Base-by-base conservation (phyloP, 2,329 filamentous ascomycete species). In the Fusarium sp. region DNA sequence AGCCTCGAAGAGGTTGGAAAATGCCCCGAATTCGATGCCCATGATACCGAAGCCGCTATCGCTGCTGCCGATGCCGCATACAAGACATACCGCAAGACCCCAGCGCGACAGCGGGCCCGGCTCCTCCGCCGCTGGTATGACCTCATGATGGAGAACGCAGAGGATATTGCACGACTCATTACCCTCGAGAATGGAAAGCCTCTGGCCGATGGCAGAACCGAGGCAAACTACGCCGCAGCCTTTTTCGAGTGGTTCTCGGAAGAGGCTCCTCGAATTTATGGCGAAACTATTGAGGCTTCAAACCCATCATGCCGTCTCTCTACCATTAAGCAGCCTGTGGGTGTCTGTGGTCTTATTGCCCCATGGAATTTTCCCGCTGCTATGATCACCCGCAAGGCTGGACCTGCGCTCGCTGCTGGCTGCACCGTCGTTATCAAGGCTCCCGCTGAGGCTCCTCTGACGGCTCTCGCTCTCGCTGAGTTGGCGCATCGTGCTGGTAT, bases 381-480 rank as follows among this genome's bases (percentile, higher is more conserved):
- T 22, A 87, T 87, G 85, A 82, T 86, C 50, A 81, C 81, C 13
- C 77, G 82, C 28, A 84, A 84, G 63, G 78, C 79, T 31, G 81
- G 80, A 6, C 80, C 87, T 10, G 88, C 86, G 17, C 82, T 93
- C 40, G 91, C 91, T 34, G 90, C 91, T 28, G 91, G 91, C 36
- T 93, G 91, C 78, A 92, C 90, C 5, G 87, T 93, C 86, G 94
- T 98, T 2, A 90, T 90, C 68, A 98, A 98, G 81, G 91, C 93
- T 36, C 94, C 95, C 2, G 91, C 91, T 38, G 95, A 97, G 83
- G 97, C 95, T 6, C 95, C 95, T 0, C 94, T 95, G 77, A 97
- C 94, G 22, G 89, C 93, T 2, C 90, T 97, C 46, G 95, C 95
- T 4, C 81, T 97, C 28, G 92, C 92, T 3, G 94, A 97, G 80